phyloP scores from a whole-genome alignment of 495 filamentous ascomycete species.

The Pseudomonodictys pantanalensis region DNA sequence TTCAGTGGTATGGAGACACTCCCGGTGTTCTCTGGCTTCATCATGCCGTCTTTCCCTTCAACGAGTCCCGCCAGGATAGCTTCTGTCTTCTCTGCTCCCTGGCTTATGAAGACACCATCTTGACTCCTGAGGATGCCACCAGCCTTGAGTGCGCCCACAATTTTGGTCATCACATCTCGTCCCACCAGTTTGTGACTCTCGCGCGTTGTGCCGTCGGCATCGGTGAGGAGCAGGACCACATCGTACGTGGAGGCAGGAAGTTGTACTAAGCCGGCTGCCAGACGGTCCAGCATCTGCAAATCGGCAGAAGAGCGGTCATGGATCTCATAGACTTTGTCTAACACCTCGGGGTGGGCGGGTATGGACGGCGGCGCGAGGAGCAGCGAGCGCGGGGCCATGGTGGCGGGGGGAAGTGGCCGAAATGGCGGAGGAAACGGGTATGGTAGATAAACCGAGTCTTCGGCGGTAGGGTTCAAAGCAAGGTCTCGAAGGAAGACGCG shows the following conservation, averaged over 20 bases:
- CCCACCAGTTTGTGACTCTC: conserved; percentile 63
- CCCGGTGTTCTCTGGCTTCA: conserved; percentile 66
- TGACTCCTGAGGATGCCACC: conserved; percentile 69
- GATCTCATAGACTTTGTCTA: conserved; percentile 56
- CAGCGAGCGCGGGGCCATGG: conserved; percentile 52
- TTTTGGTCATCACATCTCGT: conserved; percentile 63
- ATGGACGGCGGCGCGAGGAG: conserved; percentile 74
- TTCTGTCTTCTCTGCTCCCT: conserved; percentile 56
- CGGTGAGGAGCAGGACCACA: conserved; percentile 76
- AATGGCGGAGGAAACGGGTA: no score
- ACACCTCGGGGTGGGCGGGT: conserved; percentile 61
- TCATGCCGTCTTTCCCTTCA: conserved; percentile 58
- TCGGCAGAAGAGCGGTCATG: conserved; percentile 74
- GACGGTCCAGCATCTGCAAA: conserved; percentile 96
- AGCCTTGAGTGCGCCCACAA: conserved; percentile 66
- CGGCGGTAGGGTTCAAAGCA: neutral
- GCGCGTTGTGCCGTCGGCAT: conserved; percentile 59
- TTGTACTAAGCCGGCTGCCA: conserved; percentile 75
- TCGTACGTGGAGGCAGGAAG: conserved; percentile 80
- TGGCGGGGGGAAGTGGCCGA: neutral
- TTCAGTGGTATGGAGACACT: conserved; percentile 69
- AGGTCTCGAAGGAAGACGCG: neutral
- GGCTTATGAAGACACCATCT: conserved; percentile 56
- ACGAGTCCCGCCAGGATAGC: conserved; percentile 76
- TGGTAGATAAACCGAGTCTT: no score